Evolutionary conservation across 2,329 filamentous ascomycete genomes (phyloP).

Genomic region (Trichoderma atrobrunneum): DNA sequence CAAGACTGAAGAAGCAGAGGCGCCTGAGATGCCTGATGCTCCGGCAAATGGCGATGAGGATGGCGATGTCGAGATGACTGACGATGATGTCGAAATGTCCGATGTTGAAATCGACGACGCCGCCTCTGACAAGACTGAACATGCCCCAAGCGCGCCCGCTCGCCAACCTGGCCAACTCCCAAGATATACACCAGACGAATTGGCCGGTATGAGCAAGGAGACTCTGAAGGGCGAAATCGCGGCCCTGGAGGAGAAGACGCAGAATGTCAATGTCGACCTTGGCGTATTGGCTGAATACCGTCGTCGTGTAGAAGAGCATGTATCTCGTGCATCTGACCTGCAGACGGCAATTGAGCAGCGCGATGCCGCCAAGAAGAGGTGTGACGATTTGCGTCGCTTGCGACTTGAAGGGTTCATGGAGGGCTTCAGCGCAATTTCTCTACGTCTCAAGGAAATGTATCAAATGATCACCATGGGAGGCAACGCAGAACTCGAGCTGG

Average conservation of each 20-base stretch:
- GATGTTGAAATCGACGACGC: constrained; percentile 27
- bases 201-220: constrained; percentile 63
- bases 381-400: constrained; percentile 85
- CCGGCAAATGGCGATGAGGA: constrained; percentile 22
- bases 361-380: constrained; percentile 85
- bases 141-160: constrained; percentile 25
- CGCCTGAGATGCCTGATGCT: constrained; percentile 20
- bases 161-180: constrained; percentile 61
- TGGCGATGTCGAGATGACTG: constrained; percentile 35
- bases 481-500: constrained; percentile 94
- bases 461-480: constrained; percentile 99
- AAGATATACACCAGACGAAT: constrained; percentile 70
- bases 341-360: constrained; percentile 72
- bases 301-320: constrained; percentile 78
- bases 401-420: constrained; percentile 98
- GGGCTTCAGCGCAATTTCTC: constrained; percentile 89
- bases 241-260: constrained; percentile 65
- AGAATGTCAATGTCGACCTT: constrained; percentile 84
- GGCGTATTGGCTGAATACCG: constrained; percentile 87
- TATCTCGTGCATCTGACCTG: constrained; percentile 78
- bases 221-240: constrained; percentile 61
- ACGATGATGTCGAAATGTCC: constrained; percentile 36
- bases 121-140: constrained; percentile 28
- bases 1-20: constrained; percentile 28
- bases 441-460: constrained; percentile 98